phyloP scores from a whole-genome alignment of 2,329 filamentous ascomycete species.

The Pseudonectria buxi region DNA sequence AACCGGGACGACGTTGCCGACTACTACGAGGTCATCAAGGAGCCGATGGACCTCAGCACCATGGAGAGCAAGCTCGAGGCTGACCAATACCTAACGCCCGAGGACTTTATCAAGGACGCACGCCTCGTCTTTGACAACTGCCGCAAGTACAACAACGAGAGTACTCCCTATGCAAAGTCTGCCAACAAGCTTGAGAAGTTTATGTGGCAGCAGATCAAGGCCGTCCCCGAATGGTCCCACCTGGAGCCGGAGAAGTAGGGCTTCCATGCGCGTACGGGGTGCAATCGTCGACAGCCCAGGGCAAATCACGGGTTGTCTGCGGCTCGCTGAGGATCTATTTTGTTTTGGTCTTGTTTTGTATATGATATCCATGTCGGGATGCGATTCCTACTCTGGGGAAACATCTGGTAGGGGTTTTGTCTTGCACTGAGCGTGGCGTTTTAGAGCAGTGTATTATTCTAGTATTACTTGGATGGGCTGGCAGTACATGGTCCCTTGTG shows the following conservation, averaged over 20 bases:
- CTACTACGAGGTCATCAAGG: conserved; percentile 97
- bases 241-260: conserved; percentile 43
- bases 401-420: no score
- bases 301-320: no score
- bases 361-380: no score
- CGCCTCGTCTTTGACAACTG: conserved; percentile 92
- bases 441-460: no score
- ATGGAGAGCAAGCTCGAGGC: conserved; percentile 96
- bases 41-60: conserved; percentile 92
- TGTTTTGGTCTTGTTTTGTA: conserved; percentile 1
- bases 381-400: no score
- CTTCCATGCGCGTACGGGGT: conserved; percentile 9
- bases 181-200: conserved; percentile 89
- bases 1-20: conserved; percentile 96
- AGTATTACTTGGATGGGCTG: no score
- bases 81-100: conserved; percentile 82
- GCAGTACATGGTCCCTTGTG: no score
- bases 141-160: conserved; percentile 93
- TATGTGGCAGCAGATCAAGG: conserved; percentile 90
- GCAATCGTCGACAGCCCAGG: conserved; percentile 1
- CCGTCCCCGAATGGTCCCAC: conserved; percentile 86
- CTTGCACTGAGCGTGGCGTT: no score
- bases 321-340: no score
- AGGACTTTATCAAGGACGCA: conserved; percentile 87
- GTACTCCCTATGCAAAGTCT: conserved; percentile 87